These are phyloP conservation scores for Suillus cothurnatus DNA, from an alignment of 768 basidiomycete genomes.

Conservation along the genomic window DNA sequence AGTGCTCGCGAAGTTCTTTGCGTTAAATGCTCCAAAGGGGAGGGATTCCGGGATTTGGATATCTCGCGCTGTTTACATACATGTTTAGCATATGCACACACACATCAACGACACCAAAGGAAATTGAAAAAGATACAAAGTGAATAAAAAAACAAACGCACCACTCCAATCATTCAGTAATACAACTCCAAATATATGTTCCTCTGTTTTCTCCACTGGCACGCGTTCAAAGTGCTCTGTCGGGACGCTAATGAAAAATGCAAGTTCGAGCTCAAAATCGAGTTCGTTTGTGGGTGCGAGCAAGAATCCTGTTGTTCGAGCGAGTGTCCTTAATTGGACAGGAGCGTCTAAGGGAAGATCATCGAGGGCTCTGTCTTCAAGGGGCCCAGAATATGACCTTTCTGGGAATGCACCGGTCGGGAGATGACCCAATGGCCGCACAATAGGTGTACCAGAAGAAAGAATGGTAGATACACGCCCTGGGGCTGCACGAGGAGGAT, in stretches of 20 bases:
- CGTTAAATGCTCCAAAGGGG: constrained; percentile 9
- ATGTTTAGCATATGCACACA: neutral
- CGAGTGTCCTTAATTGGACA: neutral
- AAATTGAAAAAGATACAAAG: neutral
- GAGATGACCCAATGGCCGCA: constrained; percentile 7
- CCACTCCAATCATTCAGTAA: constrained; percentile 9
- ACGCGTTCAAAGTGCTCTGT: constrained; percentile 6
- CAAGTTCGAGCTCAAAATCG: constrained; percentile 7
- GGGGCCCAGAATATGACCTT: neutral
- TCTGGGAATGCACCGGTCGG: neutral
- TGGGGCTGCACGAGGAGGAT: constrained; percentile 5
- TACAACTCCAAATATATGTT: constrained; percentile 11
- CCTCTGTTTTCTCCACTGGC: constrained; percentile 4
- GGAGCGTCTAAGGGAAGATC: neutral
- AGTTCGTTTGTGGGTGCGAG: constrained; percentile 8
- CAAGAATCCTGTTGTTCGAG: neutral
- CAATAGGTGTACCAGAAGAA: constrained; percentile 4
- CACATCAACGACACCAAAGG: neutral
- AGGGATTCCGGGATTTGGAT: constrained; percentile 5
- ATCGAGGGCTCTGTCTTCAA: neutral
- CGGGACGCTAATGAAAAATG: constrained; percentile 8
- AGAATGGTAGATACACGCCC: constrained; percentile 7
- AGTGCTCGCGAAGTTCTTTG: constrained; percentile 10
- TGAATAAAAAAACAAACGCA: neutral
- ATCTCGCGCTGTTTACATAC: constrained; percentile 2